Evolutionary conservation across 768 basidiomycete species (phyloP).

Genomic region (Phylloporus rhodoxanthus): DNA sequence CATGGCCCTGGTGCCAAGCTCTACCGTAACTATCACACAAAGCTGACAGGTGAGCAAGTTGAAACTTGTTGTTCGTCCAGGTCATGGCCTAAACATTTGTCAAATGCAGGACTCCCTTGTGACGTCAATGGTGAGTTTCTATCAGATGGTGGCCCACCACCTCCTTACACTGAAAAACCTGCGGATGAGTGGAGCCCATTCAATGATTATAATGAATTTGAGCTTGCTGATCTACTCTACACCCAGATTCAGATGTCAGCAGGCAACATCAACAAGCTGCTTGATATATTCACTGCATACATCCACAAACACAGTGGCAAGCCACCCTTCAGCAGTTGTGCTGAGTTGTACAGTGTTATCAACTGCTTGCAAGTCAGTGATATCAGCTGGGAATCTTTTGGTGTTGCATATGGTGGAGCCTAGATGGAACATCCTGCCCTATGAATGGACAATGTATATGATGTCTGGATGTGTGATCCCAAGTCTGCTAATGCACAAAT

Average conservation of each 20-base stretch:
- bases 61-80: neutral
- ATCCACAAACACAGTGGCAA: neutral
- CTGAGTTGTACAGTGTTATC: neutral
- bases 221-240: constrained; percentile 3
- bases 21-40: constrained; percentile 7
- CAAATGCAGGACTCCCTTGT: neutral
- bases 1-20: neutral
- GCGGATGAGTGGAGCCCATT: constrained; percentile 2
- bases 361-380: neutral
- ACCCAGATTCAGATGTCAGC: neutral
- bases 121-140: constrained; percentile 1
- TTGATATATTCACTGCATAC: neutral
- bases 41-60: neutral
- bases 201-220: neutral
- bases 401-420: neutral
- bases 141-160: constrained; percentile 4
- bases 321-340: neutral
- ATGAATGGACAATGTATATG: neutral
- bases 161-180: neutral
- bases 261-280: neutral
- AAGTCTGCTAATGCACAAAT: neutral
- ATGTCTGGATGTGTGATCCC: neutral
- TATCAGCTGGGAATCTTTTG: neutral
- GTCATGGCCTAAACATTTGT: too few species aligned
- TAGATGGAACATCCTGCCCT: neutral